A percentile compares a stretch with the other conserved stretches of the same genome.
Evolutionary conservation across 805 yeast genomes (phyloP).

Genomic region (Saccharomycopsis babjevae): DNA sequence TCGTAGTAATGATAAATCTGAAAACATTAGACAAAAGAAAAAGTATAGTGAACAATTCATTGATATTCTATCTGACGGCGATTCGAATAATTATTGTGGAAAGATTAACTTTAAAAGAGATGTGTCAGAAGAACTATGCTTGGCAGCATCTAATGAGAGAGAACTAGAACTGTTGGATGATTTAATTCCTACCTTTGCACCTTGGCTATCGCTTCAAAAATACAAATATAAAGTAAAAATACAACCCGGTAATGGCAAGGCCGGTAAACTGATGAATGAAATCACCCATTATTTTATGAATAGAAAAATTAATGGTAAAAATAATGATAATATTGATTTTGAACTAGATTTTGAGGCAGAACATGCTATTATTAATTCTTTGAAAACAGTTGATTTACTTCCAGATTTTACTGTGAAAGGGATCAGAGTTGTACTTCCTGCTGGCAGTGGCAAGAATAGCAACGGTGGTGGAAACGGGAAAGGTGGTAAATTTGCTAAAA

Average conservation of each 20-base stretch:
- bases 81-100: slow-evolving; percentile 24
- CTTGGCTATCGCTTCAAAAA: slow-evolving; percentile 73
- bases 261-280: slow-evolving; percentile 77
- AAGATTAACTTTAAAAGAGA: slow-evolving; percentile 16
- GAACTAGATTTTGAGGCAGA: slow-evolving; percentile 67
- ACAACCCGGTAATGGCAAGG: slow-evolving; percentile 68
- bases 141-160: slow-evolving; percentile 19
- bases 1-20: slow-evolving; percentile 14
- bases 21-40: slow-evolving; percentile 8
- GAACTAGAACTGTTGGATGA: slow-evolving; percentile 43
- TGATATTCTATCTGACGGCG: slow-evolving; percentile 12
- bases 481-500: slow-evolving; percentile 23
- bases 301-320: slow-evolving; percentile 33
- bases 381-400: slow-evolving; percentile 58
- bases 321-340: slow-evolving; percentile 17
- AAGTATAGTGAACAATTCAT: slow-evolving; percentile 17
- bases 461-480: slow-evolving; percentile 20
- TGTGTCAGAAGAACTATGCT: not conserved
- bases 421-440: slow-evolving; percentile 50
- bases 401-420: slow-evolving; percentile 63
- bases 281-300: slow-evolving; percentile 46
- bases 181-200: slow-evolving; percentile 82
- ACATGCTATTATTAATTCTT: slow-evolving; percentile 40
- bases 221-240: slow-evolving; percentile 75
- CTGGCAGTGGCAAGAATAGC: slow-evolving; percentile 27